Conservation (phyloP, 352 stramenopile genomes). For the Blastocystis hominis region DNA sequence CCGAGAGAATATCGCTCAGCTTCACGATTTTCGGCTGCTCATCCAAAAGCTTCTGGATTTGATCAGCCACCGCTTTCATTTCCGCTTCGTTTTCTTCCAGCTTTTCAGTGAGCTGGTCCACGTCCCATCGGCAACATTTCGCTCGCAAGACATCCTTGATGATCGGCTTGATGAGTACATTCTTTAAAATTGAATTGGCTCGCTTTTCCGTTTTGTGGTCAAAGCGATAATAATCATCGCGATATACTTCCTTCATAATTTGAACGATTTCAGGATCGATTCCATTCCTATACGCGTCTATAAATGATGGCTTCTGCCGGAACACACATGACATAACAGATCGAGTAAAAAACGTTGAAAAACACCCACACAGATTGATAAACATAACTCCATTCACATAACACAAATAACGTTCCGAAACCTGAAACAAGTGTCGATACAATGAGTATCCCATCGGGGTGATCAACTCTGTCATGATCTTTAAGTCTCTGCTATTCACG, state of each 20-base stretch:
- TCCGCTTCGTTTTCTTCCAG: not conserved
- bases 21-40: not conserved
- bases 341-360: not conserved
- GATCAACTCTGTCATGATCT: slow-evolving; percentile 11
- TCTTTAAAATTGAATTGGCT: not conserved
- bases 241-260: not conserved
- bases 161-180: not conserved
- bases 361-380: not conserved
- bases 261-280: not conserved
- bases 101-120: not conserved
- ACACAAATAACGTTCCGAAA: slow-evolving; percentile 3
- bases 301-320: not conserved
- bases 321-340: not conserved
- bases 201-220: not conserved
- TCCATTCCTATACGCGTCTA: not conserved
- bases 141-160: not conserved
- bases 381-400: slow-evolving; percentile 18
- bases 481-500: not conserved
- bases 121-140: not conserved
- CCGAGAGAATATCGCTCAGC: not conserved
- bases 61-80: not conserved
- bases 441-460: not conserved
- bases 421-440: not conserved
- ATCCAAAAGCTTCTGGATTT: not conserved
- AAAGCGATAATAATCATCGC: not conserved